Base-by-base conservation (phyloP, 352 stramenopile species). In the Globisporangium sylvaticum region DNA sequence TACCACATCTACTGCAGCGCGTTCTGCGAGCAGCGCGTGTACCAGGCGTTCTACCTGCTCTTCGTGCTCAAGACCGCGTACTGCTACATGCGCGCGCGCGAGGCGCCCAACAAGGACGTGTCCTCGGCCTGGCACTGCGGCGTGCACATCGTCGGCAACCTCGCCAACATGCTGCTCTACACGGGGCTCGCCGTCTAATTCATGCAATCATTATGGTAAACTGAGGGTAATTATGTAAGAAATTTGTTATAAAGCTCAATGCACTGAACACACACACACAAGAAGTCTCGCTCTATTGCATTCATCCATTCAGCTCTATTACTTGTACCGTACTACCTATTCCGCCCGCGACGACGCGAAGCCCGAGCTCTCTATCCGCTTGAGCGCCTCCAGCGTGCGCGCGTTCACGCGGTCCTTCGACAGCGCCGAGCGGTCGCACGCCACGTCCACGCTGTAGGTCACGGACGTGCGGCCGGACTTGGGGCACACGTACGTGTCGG, bases 81-180 rank as follows among this genome's bases (percentile, higher is more conserved):
- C 72, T 92, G 84, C 77, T 94, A 94, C 75, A 54, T 80, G 18
- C 78, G 84, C 56, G 86, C 86, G 25, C 82, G 86, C 42, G 74
- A 82, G 52, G 70, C 84, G 7, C 44, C 67, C 4, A 83, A 86
- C 71, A 81, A 91, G 69, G 71, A 94, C 76, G 63, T 79, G 15
- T 91, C 84, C 5, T 92, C 86, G 20, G 80, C 78, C 7, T 94
- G 86, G 86, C 86, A 94, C 75, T 91, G 85, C 67, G 82, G 76
- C 31, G 74, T 94, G 62, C 86, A 94, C 67, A 46, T 94, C 52
- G 70, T 91, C 53, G 84, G 86, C 66, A 94, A 94, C 65, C 46
- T 87, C 20, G 84, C 75, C 69, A 94, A 94, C 60, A 72, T 92
- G 74, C 27, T 94, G 66, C 72, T 94, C 53, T 94, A 94, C 68